These are phyloP conservation scores for Anethum foeniculum DNA, from an alignment of 140 eudicot species.

Conservation along the genomic window DNA sequence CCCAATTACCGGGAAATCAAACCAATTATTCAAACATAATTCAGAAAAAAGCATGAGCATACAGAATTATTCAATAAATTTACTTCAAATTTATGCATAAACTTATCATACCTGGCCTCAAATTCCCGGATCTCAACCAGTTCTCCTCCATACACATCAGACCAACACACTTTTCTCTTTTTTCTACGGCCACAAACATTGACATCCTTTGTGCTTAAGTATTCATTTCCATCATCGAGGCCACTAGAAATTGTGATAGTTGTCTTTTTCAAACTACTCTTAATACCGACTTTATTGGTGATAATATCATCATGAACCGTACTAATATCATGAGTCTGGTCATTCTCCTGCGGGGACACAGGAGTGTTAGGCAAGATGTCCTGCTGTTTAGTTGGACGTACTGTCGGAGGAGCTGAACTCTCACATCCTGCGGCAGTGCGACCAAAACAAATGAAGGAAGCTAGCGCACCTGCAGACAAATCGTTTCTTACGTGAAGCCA, in stretches of 20 bases:
- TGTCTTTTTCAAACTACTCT: conserved; percentile 69
- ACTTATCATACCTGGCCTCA: conserved; percentile 63
- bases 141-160: conserved; percentile 80
- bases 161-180: conserved; percentile 77
- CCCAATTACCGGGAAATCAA: background rate
- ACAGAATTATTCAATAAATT: background rate
- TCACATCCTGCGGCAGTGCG: too few species aligned
- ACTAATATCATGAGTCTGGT: conserved; percentile 11
- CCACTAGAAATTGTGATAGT: conserved; percentile 11
- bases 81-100: background rate
- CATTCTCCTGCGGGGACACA: too few species aligned
- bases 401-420: too few species aligned
- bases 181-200: conserved; percentile 20
- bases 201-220: conserved; percentile 16
- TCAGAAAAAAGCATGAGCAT: background rate
- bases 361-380: too few species aligned
- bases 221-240: conserved; percentile 22
- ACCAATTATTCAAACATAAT: background rate
- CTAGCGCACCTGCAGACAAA: too few species aligned
- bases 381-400: too few species aligned
- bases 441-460: too few species aligned
- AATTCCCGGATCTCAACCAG: conserved; percentile 77
- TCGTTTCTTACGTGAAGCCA: too few species aligned
- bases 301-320: conserved; percentile 31
- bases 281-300: conserved; percentile 25